Evolutionary conservation across 192 early-diverging fungal species (phyloP), one percentile per base, ranked within the genome.

Genomic region (Podila minutissima): DNA sequence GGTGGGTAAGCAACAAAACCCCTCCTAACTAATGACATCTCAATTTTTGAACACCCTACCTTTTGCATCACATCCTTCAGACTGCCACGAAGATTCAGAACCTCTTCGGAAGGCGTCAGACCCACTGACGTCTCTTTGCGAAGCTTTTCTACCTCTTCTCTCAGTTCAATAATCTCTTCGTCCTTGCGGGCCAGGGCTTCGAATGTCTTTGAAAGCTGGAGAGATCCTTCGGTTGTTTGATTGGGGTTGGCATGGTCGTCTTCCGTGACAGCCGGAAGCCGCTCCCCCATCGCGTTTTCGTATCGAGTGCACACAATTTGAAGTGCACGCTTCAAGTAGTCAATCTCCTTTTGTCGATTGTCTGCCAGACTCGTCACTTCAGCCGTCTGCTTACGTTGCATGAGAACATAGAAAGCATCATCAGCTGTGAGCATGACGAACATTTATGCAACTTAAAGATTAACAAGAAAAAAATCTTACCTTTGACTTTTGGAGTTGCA

Each of bases 121-220:
- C 77, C 77, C 26, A 73, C 58, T 0, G 55, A 46, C 20, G 66
- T 60, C 32, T 72, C 66, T 61, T 81, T 81, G 28, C 71, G 60
- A 17, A 81, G 31, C 19, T 20, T 63, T 4, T 81, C 77, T 0
- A 73, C 61, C 17, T 81, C 70, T 4, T 72, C 66, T 57, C 50
- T 73, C 51, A 81, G 77, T 19, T 81, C 77, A 26, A 72, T 69
- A 8, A 81, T 64, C 51, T 81, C 77, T 48, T 81, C 77, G 46
- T 81, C 77, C 67, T 81, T 81, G 10, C 71, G 64, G n/a, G 77
- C 77, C 20, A 81, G 60, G 15, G 77, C 77, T n/a, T 81, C 77
- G 35, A 81, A 81, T 2, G 77, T 81, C 58, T 81, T 81, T 13
- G 77, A 73, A 2, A 81, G 58, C 26, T 81, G 77, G 15, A 81